phyloP scores from a whole-genome alignment of 192 early-diverging fungal species.

The Haplosporangium gracile region DNA sequence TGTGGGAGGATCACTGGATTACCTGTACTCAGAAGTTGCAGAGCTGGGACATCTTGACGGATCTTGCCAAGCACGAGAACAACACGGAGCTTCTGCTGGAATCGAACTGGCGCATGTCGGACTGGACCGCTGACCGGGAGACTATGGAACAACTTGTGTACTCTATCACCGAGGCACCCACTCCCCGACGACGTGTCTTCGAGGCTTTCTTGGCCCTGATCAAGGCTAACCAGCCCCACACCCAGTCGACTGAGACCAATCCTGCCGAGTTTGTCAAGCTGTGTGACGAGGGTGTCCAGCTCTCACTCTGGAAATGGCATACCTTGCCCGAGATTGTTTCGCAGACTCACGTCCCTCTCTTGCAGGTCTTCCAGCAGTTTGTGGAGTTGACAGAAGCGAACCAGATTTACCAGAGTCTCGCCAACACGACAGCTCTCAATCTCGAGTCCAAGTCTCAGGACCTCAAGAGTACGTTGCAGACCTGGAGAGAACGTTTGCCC shows the following conservation, averaged over 20 bases:
- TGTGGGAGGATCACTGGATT: conserved; percentile 99
- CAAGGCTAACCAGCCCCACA: conserved; percentile 66
- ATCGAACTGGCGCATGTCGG: conserved; percentile 94
- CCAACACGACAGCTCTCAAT: conserved; percentile 82
- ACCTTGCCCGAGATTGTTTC: conserved; percentile 88
- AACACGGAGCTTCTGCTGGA: conserved; percentile 91
- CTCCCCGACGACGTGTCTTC: conserved; percentile 86
- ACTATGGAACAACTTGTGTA: conserved; percentile 75
- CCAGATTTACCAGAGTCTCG: conserved; percentile 88
- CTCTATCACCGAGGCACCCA: conserved; percentile 64
- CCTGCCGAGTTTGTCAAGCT: conserved; percentile 79
- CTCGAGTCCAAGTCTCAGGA: conserved; percentile 90
- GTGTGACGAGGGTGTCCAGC: conserved; percentile 89
- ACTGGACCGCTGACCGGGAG: conserved; percentile 91
- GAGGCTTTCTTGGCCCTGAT: conserved; percentile 88
- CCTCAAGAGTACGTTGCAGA: conserved; percentile 89
- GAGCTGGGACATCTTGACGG: conserved; percentile 97
- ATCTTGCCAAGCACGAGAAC: conserved; percentile 91
- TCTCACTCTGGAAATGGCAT: conserved; percentile 90
- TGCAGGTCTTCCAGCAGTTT: conserved; percentile 97
- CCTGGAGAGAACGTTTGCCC: conserved; percentile 97
- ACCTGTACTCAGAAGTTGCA: conserved; percentile 90
- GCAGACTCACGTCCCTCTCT: conserved; percentile 85
- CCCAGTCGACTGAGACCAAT: conserved; percentile 64
- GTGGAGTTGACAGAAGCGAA: conserved; percentile 95